Conservation (phyloP, 2,329 filamentous ascomycete genomes). For the Verticillium longisporum region DNA sequence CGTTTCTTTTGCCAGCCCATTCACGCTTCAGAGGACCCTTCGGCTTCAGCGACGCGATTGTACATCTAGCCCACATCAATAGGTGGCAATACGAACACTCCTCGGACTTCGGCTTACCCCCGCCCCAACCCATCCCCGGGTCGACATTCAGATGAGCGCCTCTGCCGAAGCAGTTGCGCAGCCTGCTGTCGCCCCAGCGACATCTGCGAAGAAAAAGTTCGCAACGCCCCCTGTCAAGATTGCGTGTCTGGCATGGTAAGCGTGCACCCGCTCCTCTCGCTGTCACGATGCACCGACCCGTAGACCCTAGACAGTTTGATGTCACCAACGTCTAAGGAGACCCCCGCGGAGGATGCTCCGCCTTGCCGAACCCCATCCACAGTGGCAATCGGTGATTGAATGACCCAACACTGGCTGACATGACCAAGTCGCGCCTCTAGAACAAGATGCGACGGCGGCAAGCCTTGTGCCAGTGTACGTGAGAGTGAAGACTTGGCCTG, state of each 20-base stretch:
- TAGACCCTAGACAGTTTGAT: not conserved
- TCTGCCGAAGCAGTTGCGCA: slow-evolving; percentile 11
- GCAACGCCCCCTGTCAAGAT: slow-evolving; percentile 41
- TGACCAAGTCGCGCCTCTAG: slow-evolving; percentile 33
- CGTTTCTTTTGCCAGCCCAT: no score
- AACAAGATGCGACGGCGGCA: slow-evolving; percentile 39
- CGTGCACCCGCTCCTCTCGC: slow-evolving; percentile 3
- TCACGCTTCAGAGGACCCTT: not conserved
- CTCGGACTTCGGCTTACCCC: not conserved
- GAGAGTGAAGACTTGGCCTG: not conserved
- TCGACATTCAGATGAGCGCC: slow-evolving; percentile 4
- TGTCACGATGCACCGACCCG: not conserved
- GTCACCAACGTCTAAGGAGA: not conserved
- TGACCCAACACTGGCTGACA: not conserved
- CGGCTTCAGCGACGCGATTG: not conserved
- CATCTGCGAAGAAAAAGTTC: slow-evolving; percentile 28
- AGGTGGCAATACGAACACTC: not conserved
- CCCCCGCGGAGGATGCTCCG: not conserved
- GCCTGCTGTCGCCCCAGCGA: slow-evolving; percentile 4
- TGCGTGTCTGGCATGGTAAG: slow-evolving; percentile 43
- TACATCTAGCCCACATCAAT: not conserved
- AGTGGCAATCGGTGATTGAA: not conserved
- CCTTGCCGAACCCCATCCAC: not conserved
- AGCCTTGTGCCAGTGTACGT: slow-evolving; percentile 35
- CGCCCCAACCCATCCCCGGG: not conserved